A percentile compares a stretch with the other conserved stretches of the same genome.
Evolutionary conservation across 2,329 filamentous ascomycete species (phyloP).

Genomic region (Malbranchea zuffiana): DNA sequence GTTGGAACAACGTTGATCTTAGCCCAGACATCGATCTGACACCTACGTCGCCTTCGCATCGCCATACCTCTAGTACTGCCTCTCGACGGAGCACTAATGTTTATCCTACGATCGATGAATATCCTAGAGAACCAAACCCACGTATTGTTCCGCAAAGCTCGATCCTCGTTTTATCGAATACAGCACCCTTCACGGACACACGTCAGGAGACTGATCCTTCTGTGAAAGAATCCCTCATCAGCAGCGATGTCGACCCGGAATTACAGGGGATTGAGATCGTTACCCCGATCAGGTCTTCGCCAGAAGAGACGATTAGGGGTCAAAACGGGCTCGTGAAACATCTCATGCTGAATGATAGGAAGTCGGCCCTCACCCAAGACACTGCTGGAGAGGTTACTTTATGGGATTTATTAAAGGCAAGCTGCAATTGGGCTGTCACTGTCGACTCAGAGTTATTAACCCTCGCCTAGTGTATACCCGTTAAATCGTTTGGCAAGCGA

Average conservation of each 20-base stretch:
- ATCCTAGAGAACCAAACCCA: constrained; percentile 1
- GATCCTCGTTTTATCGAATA: constrained; percentile 73
- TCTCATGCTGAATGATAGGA: constrained; percentile 78
- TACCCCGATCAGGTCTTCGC: constrained; percentile 56
- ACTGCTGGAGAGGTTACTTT: constrained; percentile 89
- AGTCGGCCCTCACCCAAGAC: constrained; percentile 79
- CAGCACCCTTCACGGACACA: constrained; percentile 60
- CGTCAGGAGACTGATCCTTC: no score
- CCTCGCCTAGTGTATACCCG: constrained; percentile 59
- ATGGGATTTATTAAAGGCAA: constrained; percentile 83
- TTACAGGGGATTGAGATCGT: constrained; percentile 37
- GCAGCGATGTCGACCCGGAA: constrained; percentile 17
- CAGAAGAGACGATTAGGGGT: constrained; percentile 78
- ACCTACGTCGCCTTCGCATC: constrained; percentile 41
- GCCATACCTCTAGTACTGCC: constrained; percentile 38
- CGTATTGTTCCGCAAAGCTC: constrained; percentile 65
- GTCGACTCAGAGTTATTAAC: constrained; percentile 1
- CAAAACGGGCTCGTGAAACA: constrained; percentile 94
- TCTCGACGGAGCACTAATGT: constrained; percentile 21
- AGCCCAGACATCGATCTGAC: constrained; percentile 52
- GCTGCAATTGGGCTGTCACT: constrained; percentile 18
- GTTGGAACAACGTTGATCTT: constrained; percentile 80
- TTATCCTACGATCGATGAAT: not conserved
- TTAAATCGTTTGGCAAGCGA: constrained; percentile 86
- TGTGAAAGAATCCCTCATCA: no score